Evolutionary conservation across 1,284 basidiomycete genomes (phyloP).

Genomic region (Ustilago vetiveriae): DNA sequence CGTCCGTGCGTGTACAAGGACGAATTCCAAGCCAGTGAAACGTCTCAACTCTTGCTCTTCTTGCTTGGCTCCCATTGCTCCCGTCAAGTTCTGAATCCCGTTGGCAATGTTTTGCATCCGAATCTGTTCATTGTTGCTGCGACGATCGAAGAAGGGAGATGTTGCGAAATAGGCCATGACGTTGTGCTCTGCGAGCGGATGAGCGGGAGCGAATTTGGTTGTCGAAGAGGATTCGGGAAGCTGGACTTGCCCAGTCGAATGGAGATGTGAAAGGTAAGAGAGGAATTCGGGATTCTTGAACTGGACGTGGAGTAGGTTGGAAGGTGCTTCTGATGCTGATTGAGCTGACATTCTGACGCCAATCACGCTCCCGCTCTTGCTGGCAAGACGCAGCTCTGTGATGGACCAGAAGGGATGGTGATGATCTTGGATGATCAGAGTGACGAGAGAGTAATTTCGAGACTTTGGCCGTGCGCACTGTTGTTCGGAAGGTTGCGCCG

Average conservation of each 20-base stretch:
- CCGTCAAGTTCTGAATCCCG: slow-evolving; percentile 11
- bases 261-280: slow-evolving; percentile 47
- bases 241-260: slow-evolving; percentile 16
- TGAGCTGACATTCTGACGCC: slow-evolving; percentile 7
- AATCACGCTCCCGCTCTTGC: too few relatives aligned
- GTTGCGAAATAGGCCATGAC: slow-evolving; percentile 62
- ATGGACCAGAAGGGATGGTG: not conserved
- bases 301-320: slow-evolving; percentile 54
- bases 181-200: slow-evolving; percentile 51
- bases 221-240: slow-evolving; percentile 2
- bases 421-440: not conserved
- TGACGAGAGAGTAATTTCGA: slow-evolving; percentile 8
- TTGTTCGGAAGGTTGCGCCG: slow-evolving; percentile 1
- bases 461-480: not conserved
- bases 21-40: slow-evolving; percentile 62
- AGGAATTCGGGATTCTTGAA: slow-evolving; percentile 63
- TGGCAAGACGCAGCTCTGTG: too few relatives aligned
- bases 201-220: slow-evolving; percentile 8
- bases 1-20: slow-evolving; percentile 49
- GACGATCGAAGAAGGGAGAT: slow-evolving; percentile 61
- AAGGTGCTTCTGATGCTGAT: slow-evolving; percentile 8
- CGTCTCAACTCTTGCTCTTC: slow-evolving; percentile 54
- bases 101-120: slow-evolving; percentile 64
- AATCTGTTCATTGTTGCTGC: slow-evolving; percentile 64
- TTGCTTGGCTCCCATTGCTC: slow-evolving; percentile 16